Base-by-base conservation (phyloP, 2,329 filamentous ascomycete species). In the Diaporthe batatas region DNA sequence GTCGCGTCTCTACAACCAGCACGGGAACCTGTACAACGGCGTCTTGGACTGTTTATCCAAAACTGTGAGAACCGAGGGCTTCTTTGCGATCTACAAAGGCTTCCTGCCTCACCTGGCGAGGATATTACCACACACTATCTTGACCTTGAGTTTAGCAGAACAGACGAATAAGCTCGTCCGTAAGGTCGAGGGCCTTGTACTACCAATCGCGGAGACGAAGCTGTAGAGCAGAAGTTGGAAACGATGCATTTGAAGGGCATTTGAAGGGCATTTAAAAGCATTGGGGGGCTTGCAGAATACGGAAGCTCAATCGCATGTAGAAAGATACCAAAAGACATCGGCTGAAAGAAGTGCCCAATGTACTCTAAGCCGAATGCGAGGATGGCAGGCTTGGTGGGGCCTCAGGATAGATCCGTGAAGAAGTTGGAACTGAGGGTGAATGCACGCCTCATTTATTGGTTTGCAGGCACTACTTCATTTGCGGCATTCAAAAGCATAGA, bases 1-100 rank as follows among this genome's bases (percentile, higher is more conserved):
- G 96, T 96, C 94, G 75, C 93, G 96, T 75, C 92, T 99, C 87
- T 99, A 99, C 87, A 99, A 99, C 86, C 96, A 99, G 83, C 97
- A 95, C 75, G 96, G 96, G 68, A 97, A 98, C 81, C 88, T 99
- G n/a, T 99, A 99, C 87, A 92, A 89, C 77, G 93, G 95, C 73
- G 94, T 97, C 6, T 93, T 97, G 75, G 96, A 99, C 84, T 99
- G 96, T 81, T 84, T 98, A 74, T 90, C 89, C 81, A 95, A 98
- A 85, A 99, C 96, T 0, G 88, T 99, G 74, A 92, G 92, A 81
- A 98, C 94, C 0, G 96, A 99, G 82, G 96, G 96, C 29, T 79
- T 98, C 68, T 84, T 98, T 59, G 96, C 96, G 74, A 94, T 99
- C 73, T 99, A 99, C 87, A 99, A 99, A 87, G 96, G 96, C 73